Base-by-base conservation (phyloP, 768 basidiomycete genomes). In the Naematelia encephala region DNA sequence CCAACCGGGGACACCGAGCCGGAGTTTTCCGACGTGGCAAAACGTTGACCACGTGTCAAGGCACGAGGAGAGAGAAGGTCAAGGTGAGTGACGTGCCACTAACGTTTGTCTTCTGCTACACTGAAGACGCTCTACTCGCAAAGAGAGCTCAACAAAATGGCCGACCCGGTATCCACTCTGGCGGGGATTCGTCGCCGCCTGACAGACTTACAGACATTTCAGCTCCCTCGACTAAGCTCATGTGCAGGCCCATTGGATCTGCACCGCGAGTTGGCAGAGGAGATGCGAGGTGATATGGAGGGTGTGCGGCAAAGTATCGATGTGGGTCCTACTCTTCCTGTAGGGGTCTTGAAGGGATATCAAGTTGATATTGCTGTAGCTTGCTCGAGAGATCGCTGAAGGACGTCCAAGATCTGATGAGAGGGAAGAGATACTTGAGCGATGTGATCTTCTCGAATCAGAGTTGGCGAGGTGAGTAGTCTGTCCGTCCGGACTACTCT, bases 201-300 rank as follows among this genome's bases (percentile, higher is more conserved):
- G 60, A 81, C 76, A 2, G 89, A 91, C 77, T 74, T 94, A 5
- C 67, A 80, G 2, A 80, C 85, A 11, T 85, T 85, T 66, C 88
- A 91, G 74, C 81, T 96, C 29, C 88, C 90, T 1, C 84, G 87
- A 1, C 80, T 96, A 51, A 80, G 82, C 8, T 69, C 79, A 52
- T 93, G 89, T 74, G 79, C 77, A 8, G 90, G 88, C 0, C 87
- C 91, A 0, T 78, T 89, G 10, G 73, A 81, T 0, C 70, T 84
- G 2, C 91, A 94, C 66, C 87, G 91, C 70, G 82, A 84, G 49
- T 80, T 87, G 54, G 85, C 85, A 0, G 84, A 84, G 3, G 90
- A 91, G 70, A 75, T 92, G 58, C 80, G 89, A 27, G 87, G 87
- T 54, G 91, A 92, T 69, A 77, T 91, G 16, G 85, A 86, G 34